Conservation (phyloP, 345 rosid genomes). For the Eutrema heterophyllum region DNA sequence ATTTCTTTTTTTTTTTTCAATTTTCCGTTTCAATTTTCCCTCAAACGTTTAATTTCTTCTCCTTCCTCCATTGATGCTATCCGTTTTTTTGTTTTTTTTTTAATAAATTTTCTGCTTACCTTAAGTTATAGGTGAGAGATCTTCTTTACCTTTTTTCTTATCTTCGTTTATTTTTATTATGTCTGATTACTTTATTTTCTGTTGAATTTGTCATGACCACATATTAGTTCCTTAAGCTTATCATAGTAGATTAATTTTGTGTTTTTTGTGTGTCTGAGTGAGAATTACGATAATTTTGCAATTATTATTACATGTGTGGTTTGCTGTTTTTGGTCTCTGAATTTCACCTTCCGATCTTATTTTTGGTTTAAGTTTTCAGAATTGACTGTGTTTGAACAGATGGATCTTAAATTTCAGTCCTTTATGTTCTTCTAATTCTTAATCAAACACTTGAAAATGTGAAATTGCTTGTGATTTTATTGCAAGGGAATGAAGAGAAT, state of each 20-base stretch:
- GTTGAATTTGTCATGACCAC: not conserved
- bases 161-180: no score
- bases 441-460: not conserved
- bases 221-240: not conserved
- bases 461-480: slow-evolving; percentile 2
- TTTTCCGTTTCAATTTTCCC: not conserved
- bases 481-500: not conserved
- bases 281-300: not conserved
- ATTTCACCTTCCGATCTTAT: not conserved
- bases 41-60: not conserved
- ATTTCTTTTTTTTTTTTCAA: not conserved
- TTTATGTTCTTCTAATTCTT: not conserved
- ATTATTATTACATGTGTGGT: not conserved
- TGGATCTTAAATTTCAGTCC: not conserved
- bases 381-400: not conserved
- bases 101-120: not conserved
- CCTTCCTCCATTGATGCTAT: not conserved
- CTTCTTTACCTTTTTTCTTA: not conserved
- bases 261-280: not conserved
- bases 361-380: slow-evolving; percentile 3
- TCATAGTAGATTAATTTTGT: not conserved
- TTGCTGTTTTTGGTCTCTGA: not conserved
- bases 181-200: no score
- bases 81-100: not conserved
- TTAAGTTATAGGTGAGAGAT: not conserved